These are phyloP conservation scores for Steccherinum ochraceum DNA, from an alignment of 768 basidiomycete species.

Conservation along the genomic window DNA sequence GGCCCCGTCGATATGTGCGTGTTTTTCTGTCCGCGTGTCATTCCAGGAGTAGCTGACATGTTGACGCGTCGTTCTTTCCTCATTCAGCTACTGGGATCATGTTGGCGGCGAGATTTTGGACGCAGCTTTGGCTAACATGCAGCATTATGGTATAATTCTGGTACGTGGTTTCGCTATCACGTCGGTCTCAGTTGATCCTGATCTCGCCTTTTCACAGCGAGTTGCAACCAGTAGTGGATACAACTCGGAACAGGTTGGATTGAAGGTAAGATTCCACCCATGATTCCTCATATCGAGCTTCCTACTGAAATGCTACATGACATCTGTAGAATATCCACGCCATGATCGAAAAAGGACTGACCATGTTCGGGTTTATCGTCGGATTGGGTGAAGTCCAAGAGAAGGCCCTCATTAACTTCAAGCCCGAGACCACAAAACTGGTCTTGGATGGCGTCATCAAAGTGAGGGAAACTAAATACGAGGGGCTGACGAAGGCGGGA, in stretches of 20 bases:
- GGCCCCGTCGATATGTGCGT: conserved; percentile 11
- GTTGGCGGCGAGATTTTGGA: conserved; percentile 24
- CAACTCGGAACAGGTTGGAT: too few species aligned
- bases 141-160: background rate
- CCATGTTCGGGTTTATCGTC: conserved; percentile 4
- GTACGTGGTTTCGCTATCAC: background rate
- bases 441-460: conserved; percentile 1
- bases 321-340: too few species aligned
- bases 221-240: too few species aligned
- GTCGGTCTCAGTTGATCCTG: too few species aligned
- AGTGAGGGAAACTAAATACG: conserved; percentile 5
- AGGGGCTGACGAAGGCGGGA: conserved; percentile 1
- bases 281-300: too few species aligned
- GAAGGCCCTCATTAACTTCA: conserved; percentile 2
- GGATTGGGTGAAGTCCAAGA: background rate
- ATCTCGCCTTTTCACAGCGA: too few species aligned
- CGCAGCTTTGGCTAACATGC: conserved; percentile 12
- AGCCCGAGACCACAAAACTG: conserved; percentile 5
- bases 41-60: too few species aligned
- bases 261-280: too few species aligned
- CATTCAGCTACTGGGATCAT: conserved; percentile 26
- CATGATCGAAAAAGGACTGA: too few species aligned
- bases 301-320: too few species aligned
- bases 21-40: too few species aligned
- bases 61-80: too few species aligned